These are phyloP conservation scores for Calocera cornea DNA, from an alignment of 768 basidiomycete species.

Conservation along the genomic window DNA sequence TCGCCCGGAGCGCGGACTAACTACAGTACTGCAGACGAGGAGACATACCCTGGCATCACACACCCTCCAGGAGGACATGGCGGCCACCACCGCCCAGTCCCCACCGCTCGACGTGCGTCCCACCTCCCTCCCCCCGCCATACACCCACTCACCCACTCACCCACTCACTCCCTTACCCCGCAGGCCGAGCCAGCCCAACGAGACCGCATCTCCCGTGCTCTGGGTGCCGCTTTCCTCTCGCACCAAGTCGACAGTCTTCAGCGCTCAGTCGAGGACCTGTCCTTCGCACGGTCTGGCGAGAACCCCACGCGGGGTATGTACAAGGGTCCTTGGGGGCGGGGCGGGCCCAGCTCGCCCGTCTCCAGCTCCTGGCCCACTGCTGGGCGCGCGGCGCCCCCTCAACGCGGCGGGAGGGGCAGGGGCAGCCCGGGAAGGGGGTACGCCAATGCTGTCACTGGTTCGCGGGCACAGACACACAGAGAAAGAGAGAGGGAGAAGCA, in stretches of 20 bases:
- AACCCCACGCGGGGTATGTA: neutral
- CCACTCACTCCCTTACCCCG: neutral
- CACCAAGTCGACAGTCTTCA: conserved; percentile 54
- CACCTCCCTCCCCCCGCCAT: neutral
- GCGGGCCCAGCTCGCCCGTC: neutral
- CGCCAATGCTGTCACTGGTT: neutral
- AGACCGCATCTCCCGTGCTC: conserved; percentile 56
- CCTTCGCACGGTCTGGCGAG: neutral
- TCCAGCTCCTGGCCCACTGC: neutral
- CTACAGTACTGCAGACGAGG: no score
- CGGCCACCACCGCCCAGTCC: neutral
- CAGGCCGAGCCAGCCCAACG: neutral
- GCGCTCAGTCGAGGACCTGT: neutral
- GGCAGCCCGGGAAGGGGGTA: neutral
- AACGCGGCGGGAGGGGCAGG: neutral
- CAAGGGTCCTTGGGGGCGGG: neutral
- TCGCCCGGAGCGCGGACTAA: no score
- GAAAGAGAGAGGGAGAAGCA: neutral
- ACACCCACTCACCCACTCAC: neutral
- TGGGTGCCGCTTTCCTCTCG: conserved; percentile 74
- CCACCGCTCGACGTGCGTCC: neutral
- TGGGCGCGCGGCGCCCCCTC: neutral
- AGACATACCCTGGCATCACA: neutral
- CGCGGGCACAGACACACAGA: neutral
- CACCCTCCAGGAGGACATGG: neutral